Evolutionary conservation across 495 filamentous ascomycete species (phyloP), one percentile per base, ranked within the genome.

Genomic region (Zalerion maritima): DNA sequence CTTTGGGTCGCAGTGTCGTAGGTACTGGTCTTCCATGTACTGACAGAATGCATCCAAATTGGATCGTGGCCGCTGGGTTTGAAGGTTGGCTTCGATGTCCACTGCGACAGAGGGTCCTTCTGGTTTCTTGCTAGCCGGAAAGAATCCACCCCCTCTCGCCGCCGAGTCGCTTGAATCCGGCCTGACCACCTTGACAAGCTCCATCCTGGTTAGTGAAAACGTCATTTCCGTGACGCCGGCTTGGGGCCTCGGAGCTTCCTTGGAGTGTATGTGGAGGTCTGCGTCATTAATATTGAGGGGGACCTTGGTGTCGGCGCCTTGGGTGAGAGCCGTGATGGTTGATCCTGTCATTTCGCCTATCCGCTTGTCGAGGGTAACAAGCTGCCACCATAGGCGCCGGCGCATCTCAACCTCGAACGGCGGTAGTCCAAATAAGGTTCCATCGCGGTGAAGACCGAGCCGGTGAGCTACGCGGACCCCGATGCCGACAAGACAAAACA

Each of bases 371-470:
- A 81, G 60, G 13, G 67, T 54, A 31, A 69, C 65, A 5, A 81
- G 52, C 40, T 75, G 73, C 75, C 75, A 81, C 78, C 78, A 84
- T 3, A 82, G 45, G 13, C 77, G 59, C 27, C 76, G 53, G 11
- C 78, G 58, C 47, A 71, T 64, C 49, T 84, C 78, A 2, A 67
- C 62, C 31, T 83, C 75, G 40, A 81, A 79, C 3, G 72, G 67
- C 0, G 71, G 60, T 1, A 79, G 53, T n/a, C 58, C 56, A 27
- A 70, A 73, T 34, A 67, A 62, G 21, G 54, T 46, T 3, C 71
- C 73, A 37, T 82, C 77, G 13, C 72, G 55, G 33, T 84, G 73
- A 14, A 82, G 62, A 13, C 67, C 75, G 14, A 81, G 50, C 6
- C 73, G 66, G 43, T 81, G 75, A 2, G 67, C 75, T 14, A 80